Conservation (phyloP, 352 stramenopile species). For the Phytophthora boehmeriae region DNA sequence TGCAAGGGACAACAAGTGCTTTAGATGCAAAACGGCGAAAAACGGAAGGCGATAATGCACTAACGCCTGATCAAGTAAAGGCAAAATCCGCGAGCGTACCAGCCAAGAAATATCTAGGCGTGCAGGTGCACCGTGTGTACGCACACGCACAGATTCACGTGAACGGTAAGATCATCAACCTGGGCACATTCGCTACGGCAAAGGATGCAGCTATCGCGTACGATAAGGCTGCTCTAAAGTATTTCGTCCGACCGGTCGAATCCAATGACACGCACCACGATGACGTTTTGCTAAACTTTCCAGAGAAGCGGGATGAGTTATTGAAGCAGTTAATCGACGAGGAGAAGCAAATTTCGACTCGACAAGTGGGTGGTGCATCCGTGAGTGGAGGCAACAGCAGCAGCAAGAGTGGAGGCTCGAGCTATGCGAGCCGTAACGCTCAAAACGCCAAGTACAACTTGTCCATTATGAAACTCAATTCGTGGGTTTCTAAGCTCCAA, state of each 20-base stretch:
- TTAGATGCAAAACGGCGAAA: constrained; percentile 44
- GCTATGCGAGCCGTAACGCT: constrained; percentile 57
- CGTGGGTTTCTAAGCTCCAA: constrained; percentile 73
- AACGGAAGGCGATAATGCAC: constrained; percentile 18
- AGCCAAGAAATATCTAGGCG: constrained; percentile 74
- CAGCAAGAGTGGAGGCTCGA: constrained; percentile 19
- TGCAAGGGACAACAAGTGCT: constrained; percentile 5
- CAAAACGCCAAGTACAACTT: constrained; percentile 79
- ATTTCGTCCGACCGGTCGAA: constrained; percentile 63
- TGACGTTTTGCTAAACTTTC: constrained; percentile 78
- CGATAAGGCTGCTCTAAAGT: constrained; percentile 77
- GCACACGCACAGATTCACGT: constrained; percentile 82
- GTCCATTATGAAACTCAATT: constrained; percentile 78
- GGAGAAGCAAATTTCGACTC: constrained; percentile 55
- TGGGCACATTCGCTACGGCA: constrained; percentile 72
- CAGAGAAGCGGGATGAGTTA: constrained; percentile 60
- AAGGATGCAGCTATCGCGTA: constrained; percentile 82
- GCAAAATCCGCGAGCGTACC: constrained; percentile 21
- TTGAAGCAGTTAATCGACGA: constrained; percentile 70
- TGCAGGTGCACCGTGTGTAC: constrained; percentile 74
- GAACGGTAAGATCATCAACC: constrained; percentile 75
- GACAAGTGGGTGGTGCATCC: constrained; percentile 9
- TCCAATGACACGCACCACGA: constrained; percentile 47
- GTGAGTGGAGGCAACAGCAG: not conserved
- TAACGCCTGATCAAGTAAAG: constrained; percentile 22